phyloP scores from a whole-genome alignment of 163 green algal species.

The Prototheca wickerhamii region DNA sequence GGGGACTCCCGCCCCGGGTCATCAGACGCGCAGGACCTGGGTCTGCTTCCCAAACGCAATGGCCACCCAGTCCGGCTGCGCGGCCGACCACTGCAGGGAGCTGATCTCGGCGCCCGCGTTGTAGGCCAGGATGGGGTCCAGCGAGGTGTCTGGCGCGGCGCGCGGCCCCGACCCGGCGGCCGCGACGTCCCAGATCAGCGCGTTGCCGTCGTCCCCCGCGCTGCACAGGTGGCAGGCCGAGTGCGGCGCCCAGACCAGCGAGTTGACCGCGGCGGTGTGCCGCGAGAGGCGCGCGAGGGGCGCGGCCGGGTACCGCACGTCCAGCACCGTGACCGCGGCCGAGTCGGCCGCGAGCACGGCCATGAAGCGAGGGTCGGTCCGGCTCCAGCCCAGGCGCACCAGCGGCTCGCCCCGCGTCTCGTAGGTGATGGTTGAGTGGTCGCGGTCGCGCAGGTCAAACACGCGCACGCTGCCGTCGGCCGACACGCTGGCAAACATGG shows the following conservation, averaged over 20 bases:
- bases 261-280: constrained; percentile 71
- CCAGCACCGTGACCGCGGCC: constrained; percentile 71
- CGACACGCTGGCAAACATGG: constrained; percentile 90
- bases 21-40: constrained; percentile 87
- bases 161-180: constrained; percentile 14
- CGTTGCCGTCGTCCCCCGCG: constrained; percentile 83
- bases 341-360: constrained; percentile 82
- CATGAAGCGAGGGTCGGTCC: constrained; percentile 91
- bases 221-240: constrained; percentile 87
- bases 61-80: constrained; percentile 93
- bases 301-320: constrained; percentile 86
- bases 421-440: constrained; percentile 97
- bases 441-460: constrained; percentile 95
- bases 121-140: constrained; percentile 94
- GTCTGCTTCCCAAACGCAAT: constrained; percentile 84
- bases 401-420: constrained; percentile 77
- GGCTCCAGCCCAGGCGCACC: constrained; percentile 91
- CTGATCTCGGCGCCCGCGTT: constrained; percentile 77
- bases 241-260: constrained; percentile 90
- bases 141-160: constrained; percentile 1
- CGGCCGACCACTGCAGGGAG: constrained; percentile 83
- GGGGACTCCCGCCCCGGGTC: not conserved
- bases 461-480: constrained; percentile 90
- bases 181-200: constrained; percentile 83
- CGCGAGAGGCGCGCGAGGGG: constrained; percentile 81